Evolutionary conservation across 306 rosid species (phyloP).

Genomic region (Parietaria judaica): DNA sequence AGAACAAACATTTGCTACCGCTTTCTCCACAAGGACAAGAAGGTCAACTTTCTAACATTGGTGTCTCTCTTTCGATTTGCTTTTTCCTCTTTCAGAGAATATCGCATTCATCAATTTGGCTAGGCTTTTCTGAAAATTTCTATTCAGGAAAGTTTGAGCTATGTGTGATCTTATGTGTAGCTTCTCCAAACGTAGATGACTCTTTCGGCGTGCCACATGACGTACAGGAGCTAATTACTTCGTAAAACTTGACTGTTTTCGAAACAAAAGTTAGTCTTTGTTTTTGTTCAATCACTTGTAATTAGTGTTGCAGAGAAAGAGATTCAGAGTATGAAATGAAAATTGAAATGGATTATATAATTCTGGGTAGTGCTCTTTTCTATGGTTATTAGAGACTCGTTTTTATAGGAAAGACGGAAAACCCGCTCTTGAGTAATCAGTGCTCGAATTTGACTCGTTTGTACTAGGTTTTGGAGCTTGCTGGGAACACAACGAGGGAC

Average conservation of each 20-base stretch:
- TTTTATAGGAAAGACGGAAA: no score
- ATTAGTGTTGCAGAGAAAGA: no score
- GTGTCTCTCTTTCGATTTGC: neutral
- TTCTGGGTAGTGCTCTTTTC: no score
- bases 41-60: neutral
- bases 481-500: no score
- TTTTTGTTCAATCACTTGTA: conserved; percentile 1
- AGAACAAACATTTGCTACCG: conserved; percentile 22
- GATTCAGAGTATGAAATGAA: no score
- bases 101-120: neutral
- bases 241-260: conserved; percentile 79
- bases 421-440: no score
- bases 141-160: conserved; percentile 43
- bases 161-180: conserved; percentile 58
- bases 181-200: conserved; percentile 40
- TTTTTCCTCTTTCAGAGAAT: no score
- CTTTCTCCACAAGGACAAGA: conserved; percentile 27
- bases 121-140: no score
- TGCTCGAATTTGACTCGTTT: no score
- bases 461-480: no score
- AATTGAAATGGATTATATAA: no score
- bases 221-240: conserved; percentile 48
- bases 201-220: conserved; percentile 36
- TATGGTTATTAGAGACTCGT: no score
- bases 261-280: conserved; percentile 69